These are phyloP conservation scores for Osmanthus fragrans DNA, from an alignment of 257 asterid genomes.

Conservation along the genomic window DNA sequence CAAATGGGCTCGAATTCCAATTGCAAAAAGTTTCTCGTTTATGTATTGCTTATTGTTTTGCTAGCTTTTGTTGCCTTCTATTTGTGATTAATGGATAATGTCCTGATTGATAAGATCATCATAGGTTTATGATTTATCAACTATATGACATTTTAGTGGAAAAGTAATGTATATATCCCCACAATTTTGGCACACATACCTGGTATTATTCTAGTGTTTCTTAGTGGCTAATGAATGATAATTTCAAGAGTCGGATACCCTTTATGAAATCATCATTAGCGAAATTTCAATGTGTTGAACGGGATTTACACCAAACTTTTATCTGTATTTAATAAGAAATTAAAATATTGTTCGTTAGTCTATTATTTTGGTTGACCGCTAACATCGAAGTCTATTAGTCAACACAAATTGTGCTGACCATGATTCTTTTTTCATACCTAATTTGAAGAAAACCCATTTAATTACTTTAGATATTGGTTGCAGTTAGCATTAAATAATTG, in stretches of 20 bases:
- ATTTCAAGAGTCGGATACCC: background rate
- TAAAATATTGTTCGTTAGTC: too few relatives aligned
- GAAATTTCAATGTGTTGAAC: too few relatives aligned
- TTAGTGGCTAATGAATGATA: background rate
- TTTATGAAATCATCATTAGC: too few relatives aligned
- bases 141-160: background rate
- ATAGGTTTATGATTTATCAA: constrained; percentile 11
- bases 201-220: constrained; percentile 7
- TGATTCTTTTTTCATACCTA: constrained; percentile 12
- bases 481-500: constrained; percentile 7
- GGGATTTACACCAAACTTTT: too few relatives aligned
- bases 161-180: background rate
- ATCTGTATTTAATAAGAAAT: too few relatives aligned
- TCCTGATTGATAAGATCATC: constrained; percentile 9
- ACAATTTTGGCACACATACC: constrained; percentile 2
- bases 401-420: constrained; percentile 8
- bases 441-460: background rate
- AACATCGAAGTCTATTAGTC: background rate
- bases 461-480: background rate
- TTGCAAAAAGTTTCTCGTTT: constrained; percentile 9
- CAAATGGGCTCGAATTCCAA: constrained; percentile 16
- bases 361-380: too few relatives aligned
- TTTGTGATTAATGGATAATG: constrained; percentile 7
- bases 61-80: constrained; percentile 15
- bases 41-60: background rate